Evolutionary conservation across 441 rosid genomes (phyloP).

Genomic region (Dalechampia spathulata): DNA sequence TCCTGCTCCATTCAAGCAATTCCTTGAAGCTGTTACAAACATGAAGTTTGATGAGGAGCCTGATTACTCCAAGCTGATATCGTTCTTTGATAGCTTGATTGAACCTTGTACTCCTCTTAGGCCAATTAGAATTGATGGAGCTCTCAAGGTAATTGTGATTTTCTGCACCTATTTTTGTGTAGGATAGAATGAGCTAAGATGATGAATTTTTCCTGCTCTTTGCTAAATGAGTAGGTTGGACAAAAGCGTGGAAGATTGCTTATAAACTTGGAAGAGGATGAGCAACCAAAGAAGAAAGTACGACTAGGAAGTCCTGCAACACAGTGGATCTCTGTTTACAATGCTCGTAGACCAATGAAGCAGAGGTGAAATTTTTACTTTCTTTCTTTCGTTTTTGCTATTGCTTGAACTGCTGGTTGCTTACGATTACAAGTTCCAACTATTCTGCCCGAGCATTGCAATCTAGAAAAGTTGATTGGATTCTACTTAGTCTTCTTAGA

Average conservation of each 20-base stretch:
- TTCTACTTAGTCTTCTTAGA: too few species aligned
- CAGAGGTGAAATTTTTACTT: conserved; percentile 42
- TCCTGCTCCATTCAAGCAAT: conserved; percentile 63
- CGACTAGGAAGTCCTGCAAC: conserved; percentile 86
- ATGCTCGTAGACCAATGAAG: conserved; percentile 91
- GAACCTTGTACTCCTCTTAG: conserved; percentile 53
- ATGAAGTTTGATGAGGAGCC: conserved; percentile 86
- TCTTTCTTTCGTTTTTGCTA: too few species aligned
- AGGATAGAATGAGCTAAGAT: conserved; percentile 2
- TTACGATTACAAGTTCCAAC: neutral
- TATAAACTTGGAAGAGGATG: conserved; percentile 84
- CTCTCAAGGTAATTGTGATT: conserved; percentile 52
- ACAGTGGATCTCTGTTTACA: conserved; percentile 87
- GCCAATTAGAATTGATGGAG: conserved; percentile 78
- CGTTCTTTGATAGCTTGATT: conserved; percentile 53
- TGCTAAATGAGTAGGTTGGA: conserved; percentile 49
- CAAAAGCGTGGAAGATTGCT: conserved; percentile 77
- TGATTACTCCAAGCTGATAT: conserved; percentile 61
- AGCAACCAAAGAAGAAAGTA: conserved; percentile 81
- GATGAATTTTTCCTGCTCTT: conserved; percentile 8
- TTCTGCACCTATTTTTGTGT: conserved; percentile 1
- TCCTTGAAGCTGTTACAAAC: conserved; percentile 72
- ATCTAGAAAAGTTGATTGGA: too few species aligned
- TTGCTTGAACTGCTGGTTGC: conserved; percentile 5
- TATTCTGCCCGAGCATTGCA: neutral